Evolutionary conservation across 768 basidiomycete species (phyloP).

Genomic region (Suillus cothurnatus): DNA sequence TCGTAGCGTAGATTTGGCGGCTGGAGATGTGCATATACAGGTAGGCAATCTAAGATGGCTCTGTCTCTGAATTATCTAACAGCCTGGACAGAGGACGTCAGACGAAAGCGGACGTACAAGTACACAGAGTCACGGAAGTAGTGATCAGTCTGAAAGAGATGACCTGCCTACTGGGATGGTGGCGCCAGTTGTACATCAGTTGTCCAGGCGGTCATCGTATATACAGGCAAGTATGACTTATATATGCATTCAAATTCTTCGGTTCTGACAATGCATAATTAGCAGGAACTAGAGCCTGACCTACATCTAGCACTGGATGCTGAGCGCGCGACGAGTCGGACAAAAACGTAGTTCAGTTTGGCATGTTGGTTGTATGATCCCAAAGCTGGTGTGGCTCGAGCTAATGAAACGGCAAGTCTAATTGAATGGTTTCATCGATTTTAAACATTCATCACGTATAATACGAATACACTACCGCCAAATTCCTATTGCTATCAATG

Average conservation of each 20-base stretch:
- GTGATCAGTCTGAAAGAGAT: not conserved
- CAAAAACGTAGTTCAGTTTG: not conserved
- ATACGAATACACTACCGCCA: not conserved
- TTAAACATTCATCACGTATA: not conserved
- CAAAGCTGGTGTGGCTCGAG: not conserved
- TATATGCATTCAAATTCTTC: no score
- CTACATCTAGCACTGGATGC: not conserved
- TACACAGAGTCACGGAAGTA: conserved; percentile 15
- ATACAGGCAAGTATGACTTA: conserved; percentile 1
- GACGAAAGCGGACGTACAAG: conserved; percentile 16
- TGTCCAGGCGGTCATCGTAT: conserved; percentile 1
- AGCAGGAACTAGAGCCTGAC: not conserved
- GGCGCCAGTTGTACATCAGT: not conserved
- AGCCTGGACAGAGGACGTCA: conserved; percentile 1
- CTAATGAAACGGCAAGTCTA: not conserved
- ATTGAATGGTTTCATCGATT: not conserved
- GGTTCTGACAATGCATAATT: not conserved
- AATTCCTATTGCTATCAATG: not conserved
- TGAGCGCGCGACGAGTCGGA: not conserved
- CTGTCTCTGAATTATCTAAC: conserved; percentile 9
- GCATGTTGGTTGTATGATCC: not conserved
- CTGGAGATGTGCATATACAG: conserved; percentile 9
- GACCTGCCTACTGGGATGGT: not conserved
- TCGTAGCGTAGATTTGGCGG: conserved; percentile 5
- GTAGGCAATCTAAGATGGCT: conserved; percentile 16